These are phyloP conservation scores for Corchorus olitorius DNA, from an alignment of 345 rosid species.

Conservation along the genomic window DNA sequence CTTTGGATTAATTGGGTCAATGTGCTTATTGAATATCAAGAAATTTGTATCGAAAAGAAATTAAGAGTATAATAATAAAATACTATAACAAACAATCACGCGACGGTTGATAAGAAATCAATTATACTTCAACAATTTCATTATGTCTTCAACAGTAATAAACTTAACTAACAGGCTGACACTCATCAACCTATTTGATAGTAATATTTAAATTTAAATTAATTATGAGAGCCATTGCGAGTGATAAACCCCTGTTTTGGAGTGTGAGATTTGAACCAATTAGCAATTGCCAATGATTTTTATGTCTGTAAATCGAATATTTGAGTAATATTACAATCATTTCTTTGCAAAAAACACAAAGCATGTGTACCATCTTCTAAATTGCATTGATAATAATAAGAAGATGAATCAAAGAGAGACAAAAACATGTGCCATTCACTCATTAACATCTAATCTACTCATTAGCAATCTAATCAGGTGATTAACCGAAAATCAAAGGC, in stretches of 20 bases:
- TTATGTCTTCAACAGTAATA: too few relatives aligned
- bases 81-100: too few relatives aligned
- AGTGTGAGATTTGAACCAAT: background rate
- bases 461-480: slow-evolving; percentile 4
- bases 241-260: background rate
- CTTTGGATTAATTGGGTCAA: too few relatives aligned
- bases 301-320: background rate
- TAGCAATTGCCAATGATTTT: background rate
- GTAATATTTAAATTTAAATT: too few relatives aligned
- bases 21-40: too few relatives aligned
- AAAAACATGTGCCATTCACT: slow-evolving; percentile 9
- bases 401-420: background rate
- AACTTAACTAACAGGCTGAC: too few relatives aligned
- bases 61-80: too few relatives aligned
- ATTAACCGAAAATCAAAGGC: background rate
- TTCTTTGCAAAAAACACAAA: background rate
- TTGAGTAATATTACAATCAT: background rate
- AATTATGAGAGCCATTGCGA: background rate
- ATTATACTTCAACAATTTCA: too few relatives aligned
- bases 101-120: too few relatives aligned
- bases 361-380: background rate
- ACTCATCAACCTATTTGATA: too few relatives aligned
- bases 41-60: too few relatives aligned
- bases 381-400: background rate
- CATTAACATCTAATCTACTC: slow-evolving; percentile 10